phyloP scores from a whole-genome alignment of 208 protist species.

The Leishmania mexicana region DNA sequence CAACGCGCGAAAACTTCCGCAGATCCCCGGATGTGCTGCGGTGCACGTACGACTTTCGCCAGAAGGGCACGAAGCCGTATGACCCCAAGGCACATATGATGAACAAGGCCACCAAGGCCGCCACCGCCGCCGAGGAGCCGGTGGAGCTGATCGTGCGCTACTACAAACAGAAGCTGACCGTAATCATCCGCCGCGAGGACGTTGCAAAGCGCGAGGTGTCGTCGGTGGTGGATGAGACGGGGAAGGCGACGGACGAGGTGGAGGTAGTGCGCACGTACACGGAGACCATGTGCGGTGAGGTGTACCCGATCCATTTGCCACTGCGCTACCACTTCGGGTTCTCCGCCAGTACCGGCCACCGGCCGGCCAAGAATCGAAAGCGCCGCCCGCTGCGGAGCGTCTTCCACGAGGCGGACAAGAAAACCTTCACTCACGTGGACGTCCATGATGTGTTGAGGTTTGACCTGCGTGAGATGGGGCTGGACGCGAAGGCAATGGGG shows the following conservation, averaged over 20 bases:
- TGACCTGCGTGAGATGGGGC: slow-evolving; percentile 74
- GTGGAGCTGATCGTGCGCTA: slow-evolving; percentile 80
- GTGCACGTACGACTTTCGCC: slow-evolving; percentile 77
- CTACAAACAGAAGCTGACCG: slow-evolving; percentile 63
- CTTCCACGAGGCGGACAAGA: slow-evolving; percentile 32
- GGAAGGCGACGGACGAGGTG: slow-evolving; percentile 24
- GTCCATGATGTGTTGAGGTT: slow-evolving; percentile 73
- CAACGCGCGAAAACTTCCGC: slow-evolving; percentile 47
- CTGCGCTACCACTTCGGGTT: slow-evolving; percentile 76
- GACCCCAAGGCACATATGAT: slow-evolving; percentile 18
- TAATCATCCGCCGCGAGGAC: slow-evolving; percentile 61
- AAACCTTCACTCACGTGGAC: slow-evolving; percentile 66
- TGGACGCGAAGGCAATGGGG: slow-evolving; percentile 71
- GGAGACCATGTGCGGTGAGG: slow-evolving; percentile 78
- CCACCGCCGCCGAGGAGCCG: slow-evolving; percentile 58
- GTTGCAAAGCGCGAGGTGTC: slow-evolving; percentile 27
- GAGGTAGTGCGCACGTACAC: slow-evolving; percentile 57
- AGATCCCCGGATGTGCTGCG: slow-evolving; percentile 43
- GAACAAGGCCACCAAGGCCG: slow-evolving; percentile 30
- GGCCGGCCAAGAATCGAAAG: slow-evolving; percentile 26
- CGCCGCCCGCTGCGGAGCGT: slow-evolving; percentile 22
- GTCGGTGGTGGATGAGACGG: slow-evolving; percentile 11
- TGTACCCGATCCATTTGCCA: slow-evolving; percentile 66
- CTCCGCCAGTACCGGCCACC: slow-evolving; percentile 73
- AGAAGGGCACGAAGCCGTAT: slow-evolving; percentile 45